A percentile compares a stretch with the other conserved stretches of the same genome.
phyloP scores from a whole-genome alignment of 108 stramenopile genomes.

The Fragilaria crotonensis region DNA sequence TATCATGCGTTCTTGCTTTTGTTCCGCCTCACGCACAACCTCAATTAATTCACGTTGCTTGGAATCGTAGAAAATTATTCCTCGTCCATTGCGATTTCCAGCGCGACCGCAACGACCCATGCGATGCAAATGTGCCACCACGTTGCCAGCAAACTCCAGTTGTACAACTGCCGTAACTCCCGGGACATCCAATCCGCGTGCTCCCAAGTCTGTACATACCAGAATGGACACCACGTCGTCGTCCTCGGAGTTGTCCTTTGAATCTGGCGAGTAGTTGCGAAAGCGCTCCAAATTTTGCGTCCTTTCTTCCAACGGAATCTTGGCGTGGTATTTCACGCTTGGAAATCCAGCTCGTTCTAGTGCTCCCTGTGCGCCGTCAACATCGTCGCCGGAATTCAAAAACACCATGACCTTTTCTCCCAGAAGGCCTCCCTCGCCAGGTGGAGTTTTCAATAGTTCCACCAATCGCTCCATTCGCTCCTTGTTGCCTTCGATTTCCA shows the following conservation, averaged over 20 bases:
- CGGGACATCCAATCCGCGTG: conserved; percentile 94
- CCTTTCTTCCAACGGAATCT: conserved; percentile 67
- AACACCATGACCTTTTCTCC: conserved; percentile 88
- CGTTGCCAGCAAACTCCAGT: conserved; percentile 92
- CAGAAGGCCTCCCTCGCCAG: conserved; percentile 44
- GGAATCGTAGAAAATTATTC: conserved; percentile 85
- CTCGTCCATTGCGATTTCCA: conserved; percentile 84
- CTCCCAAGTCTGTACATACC: conserved; percentile 95
- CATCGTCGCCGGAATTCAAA: conserved; percentile 78
- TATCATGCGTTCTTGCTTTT: conserved; percentile 64
- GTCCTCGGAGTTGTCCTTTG: conserved; percentile 8
- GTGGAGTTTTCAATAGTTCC: conserved; percentile 36
- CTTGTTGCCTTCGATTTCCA: conserved; percentile 61
- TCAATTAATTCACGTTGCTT: conserved; percentile 62
- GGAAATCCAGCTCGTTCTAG: conserved; percentile 65
- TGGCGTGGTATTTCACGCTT: conserved; percentile 82
- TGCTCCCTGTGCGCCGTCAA: conserved; percentile 66
- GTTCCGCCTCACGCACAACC: conserved; percentile 71
- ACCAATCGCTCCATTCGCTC: conserved; percentile 71
- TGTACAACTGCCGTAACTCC: conserved; percentile 95
- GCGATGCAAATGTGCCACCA: conserved; percentile 95
- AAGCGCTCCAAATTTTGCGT: conserved; percentile 77
- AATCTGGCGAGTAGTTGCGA: conserved; percentile 39
- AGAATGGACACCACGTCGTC: conserved; percentile 76
- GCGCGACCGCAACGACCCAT: conserved; percentile 98